Evolutionary conservation across 805 yeast genomes (phyloP).

Genomic region (Kuraishia piskuri): DNA sequence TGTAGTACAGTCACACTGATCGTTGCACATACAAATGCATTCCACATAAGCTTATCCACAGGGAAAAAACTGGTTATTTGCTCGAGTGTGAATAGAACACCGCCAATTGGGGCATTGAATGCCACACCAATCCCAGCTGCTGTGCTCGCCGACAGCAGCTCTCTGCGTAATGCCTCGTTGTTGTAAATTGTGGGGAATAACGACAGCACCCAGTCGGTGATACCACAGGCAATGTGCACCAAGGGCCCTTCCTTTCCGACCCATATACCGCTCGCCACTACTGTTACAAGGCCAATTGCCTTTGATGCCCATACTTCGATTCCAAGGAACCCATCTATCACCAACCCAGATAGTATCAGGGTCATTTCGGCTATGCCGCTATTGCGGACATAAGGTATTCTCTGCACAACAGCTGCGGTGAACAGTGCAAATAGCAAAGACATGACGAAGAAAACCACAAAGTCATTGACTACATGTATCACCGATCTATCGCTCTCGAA

Average conservation of each 20-base stretch:
- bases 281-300: constrained; percentile 47
- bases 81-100: constrained; percentile 72
- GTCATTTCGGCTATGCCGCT: constrained; percentile 75
- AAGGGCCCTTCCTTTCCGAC: constrained; percentile 84
- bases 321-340: constrained; percentile 44
- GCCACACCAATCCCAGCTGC: constrained; percentile 85
- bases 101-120: constrained; percentile 83
- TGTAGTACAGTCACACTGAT: constrained; percentile 57
- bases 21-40: constrained; percentile 73
- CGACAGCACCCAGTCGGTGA: constrained; percentile 31
- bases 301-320: constrained; percentile 45
- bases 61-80: constrained; percentile 56
- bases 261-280: constrained; percentile 74
- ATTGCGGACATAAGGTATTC: constrained; percentile 30
- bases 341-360: constrained; percentile 57
- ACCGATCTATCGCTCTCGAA: constrained; percentile 16
- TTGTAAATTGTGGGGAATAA: constrained; percentile 19
- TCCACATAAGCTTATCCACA: constrained; percentile 69
- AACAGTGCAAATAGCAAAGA: constrained; percentile 29
- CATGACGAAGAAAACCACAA: constrained; percentile 26
- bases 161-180: constrained; percentile 58
- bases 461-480: constrained; percentile 17
- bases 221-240: constrained; percentile 68
- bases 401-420: constrained; percentile 23
- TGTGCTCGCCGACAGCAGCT: constrained; percentile 62